Evolutionary conservation across 2,329 filamentous ascomycete species (phyloP).

Genomic region (Aspergillus quadricinctus): DNA sequence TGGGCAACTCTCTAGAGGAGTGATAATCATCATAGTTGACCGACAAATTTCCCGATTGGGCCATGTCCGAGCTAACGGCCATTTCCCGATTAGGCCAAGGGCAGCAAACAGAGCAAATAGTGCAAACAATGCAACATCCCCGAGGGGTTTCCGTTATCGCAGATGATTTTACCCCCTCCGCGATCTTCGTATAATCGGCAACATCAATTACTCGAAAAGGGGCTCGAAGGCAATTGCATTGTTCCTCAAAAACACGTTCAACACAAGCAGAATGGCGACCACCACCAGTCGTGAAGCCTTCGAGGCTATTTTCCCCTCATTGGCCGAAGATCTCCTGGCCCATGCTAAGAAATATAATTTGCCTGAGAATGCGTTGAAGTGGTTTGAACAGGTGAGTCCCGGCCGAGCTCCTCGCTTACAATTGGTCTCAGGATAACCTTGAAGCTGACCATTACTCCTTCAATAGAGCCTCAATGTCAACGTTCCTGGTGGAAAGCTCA

Average conservation of each 20-base stretch:
- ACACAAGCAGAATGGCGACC: constrained; percentile 55
- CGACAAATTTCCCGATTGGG: constrained; percentile 15
- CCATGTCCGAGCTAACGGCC: background rate
- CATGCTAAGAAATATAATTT: constrained; percentile 79
- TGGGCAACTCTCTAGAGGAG: background rate
- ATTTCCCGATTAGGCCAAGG: no score
- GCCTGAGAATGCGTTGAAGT: constrained; percentile 72
- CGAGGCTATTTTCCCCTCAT: constrained; percentile 80
- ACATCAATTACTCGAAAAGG: background rate
- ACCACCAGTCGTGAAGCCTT: constrained; percentile 71
- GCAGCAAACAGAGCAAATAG: constrained; percentile 27
- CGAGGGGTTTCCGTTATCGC: constrained; percentile 1
- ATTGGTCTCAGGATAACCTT: constrained; percentile 1
- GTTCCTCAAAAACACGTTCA: background rate
- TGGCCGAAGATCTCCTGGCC: constrained; percentile 75
- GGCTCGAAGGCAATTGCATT: background rate
- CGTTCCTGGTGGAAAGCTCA: constrained; percentile 92
- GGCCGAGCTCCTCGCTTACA: background rate
- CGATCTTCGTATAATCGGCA: background rate
- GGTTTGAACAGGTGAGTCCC: constrained; percentile 71
- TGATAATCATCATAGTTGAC: background rate
- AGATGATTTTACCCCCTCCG: constrained; percentile 2
- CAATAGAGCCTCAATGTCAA: constrained; percentile 76
- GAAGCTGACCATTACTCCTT: constrained; percentile 4
- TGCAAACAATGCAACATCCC: constrained; percentile 14